Evolutionary conservation across 768 basidiomycete species (phyloP), one percentile per base, ranked within the genome.

Genomic region (Suillus bovinus): DNA sequence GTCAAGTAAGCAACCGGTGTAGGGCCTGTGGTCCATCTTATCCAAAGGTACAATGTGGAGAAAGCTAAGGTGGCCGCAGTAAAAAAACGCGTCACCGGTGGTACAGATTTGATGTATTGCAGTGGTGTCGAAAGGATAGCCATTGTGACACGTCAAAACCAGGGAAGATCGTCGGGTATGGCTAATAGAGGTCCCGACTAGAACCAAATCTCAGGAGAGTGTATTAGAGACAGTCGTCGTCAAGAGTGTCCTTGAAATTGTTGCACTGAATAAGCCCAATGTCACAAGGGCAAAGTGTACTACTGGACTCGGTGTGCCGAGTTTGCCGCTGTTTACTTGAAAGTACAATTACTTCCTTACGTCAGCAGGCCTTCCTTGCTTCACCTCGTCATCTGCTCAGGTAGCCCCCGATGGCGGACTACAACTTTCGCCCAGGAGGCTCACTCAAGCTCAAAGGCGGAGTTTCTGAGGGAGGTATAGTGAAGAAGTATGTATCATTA

Each of bases 381-480:
- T 41, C 61, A 33, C 61, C 46, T 63, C 63, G 46, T 67, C 69
- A 70, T 63, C 63, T 63, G 63, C 64, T 34, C 59, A 52, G 42
- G 65, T 41, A 64, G 56, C 44, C 38, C n/a, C n/a, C 50, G n/a
- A 93, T 93, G 90, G 87, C 89, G 61, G 91, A 91, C 75, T 95
- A 96, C 76, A 86, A 90, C 78, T 81, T 90, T 76, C 87, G 87
- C 73, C 88, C 91, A 60, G 90, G 92, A 54, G 93, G 94, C 72
- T 87, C 91, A 67, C 89, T 96, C 73, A 96, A 94, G 76, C 83
- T 96, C 71, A 96, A 94, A 79, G 86, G 90, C n/a, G 86, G 84
- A 39, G 88, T 89, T 38, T 80, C 80, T 31, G 92, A 91, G 66
- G 92, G 90, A 61, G 90, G 91, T 4, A 82, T 90, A 61, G 86